These are phyloP conservation scores for Melanopsichium pennsylvanicum DNA, from an alignment of 1,284 basidiomycete genomes.

Conservation along the genomic window DNA sequence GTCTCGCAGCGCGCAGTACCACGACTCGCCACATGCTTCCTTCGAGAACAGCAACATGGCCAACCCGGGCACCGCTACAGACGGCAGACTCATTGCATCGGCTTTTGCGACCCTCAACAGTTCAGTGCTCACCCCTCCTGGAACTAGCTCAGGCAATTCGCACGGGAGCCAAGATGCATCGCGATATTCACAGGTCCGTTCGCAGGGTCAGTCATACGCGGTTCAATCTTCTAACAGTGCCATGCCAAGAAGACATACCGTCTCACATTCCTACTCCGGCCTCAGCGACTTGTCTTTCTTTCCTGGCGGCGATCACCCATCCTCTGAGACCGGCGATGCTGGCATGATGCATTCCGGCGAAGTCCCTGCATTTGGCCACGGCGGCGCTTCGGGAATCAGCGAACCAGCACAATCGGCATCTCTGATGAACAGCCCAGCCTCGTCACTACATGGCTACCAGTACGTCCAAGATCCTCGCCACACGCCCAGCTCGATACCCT, in stretches of 20 bases:
- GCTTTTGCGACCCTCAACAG: slow-evolving; percentile 47
- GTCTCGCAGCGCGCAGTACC: slow-evolving; percentile 11
- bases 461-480: slow-evolving; percentile 30
- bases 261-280: slow-evolving; percentile 32
- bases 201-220: slow-evolving; percentile 7
- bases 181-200: slow-evolving; percentile 13
- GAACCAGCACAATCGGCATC: slow-evolving; percentile 24
- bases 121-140: slow-evolving; percentile 27
- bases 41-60: slow-evolving; percentile 16
- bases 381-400: slow-evolving; percentile 11
- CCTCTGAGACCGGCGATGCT: slow-evolving; percentile 13
- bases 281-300: slow-evolving; percentile 25
- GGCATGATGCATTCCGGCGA: slow-evolving; percentile 15
- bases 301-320: slow-evolving; percentile 9
- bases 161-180: slow-evolving; percentile 8
- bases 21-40: slow-evolving; percentile 22
- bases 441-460: slow-evolving; percentile 36
- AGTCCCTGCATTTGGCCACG: slow-evolving; percentile 11
- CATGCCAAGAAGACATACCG: slow-evolving; percentile 41
- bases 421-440: slow-evolving; percentile 43
- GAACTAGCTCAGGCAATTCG: slow-evolving; percentile 13
- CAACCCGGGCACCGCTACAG: slow-evolving; percentile 9
- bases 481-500: slow-evolving; percentile 21
- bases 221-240: slow-evolving; percentile 2
- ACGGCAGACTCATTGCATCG: slow-evolving; percentile 37